These are phyloP conservation scores for Phialocephala subalpina DNA, from an alignment of 2,329 filamentous ascomycete species.

Conservation along the genomic window DNA sequence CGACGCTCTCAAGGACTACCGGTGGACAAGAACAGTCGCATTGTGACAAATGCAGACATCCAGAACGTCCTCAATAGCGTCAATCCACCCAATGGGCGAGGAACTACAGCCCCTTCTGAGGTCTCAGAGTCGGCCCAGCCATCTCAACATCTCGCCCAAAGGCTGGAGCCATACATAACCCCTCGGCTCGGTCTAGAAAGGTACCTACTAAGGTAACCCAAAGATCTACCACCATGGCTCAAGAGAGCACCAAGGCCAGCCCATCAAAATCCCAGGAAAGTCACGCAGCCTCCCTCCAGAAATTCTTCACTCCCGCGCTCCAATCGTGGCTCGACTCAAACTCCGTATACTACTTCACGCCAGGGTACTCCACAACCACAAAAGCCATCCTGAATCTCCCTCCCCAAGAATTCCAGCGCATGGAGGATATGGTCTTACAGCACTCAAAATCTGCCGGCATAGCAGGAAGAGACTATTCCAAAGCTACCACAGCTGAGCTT, in stretches of 20 bases:
- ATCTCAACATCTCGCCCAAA: background rate
- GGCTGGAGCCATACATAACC: too few species aligned
- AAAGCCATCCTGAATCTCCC: background rate
- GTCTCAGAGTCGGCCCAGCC: background rate
- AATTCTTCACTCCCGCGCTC: background rate
- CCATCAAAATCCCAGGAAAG: background rate
- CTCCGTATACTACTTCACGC: background rate
- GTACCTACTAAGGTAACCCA: too few species aligned
- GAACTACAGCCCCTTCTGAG: background rate
- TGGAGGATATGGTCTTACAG: background rate
- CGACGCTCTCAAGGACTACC: background rate
- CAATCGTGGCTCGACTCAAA: background rate
- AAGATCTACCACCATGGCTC: too few species aligned
- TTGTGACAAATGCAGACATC: conserved; percentile 9
- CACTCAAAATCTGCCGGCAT: background rate
- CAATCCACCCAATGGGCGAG: too few species aligned
- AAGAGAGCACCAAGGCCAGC: background rate
- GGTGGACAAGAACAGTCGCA: background rate
- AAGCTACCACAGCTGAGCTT: background rate
- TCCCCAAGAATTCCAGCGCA: background rate
- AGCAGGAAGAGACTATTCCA: background rate
- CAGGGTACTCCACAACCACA: background rate
- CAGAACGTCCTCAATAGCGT: background rate
- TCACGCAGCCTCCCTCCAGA: background rate
- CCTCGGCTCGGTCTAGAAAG: too few species aligned